Evolutionary conservation across 169 alveolate species (phyloP), one percentile per base, ranked within the genome.

Genomic region (Eimeria sp.): DNA sequence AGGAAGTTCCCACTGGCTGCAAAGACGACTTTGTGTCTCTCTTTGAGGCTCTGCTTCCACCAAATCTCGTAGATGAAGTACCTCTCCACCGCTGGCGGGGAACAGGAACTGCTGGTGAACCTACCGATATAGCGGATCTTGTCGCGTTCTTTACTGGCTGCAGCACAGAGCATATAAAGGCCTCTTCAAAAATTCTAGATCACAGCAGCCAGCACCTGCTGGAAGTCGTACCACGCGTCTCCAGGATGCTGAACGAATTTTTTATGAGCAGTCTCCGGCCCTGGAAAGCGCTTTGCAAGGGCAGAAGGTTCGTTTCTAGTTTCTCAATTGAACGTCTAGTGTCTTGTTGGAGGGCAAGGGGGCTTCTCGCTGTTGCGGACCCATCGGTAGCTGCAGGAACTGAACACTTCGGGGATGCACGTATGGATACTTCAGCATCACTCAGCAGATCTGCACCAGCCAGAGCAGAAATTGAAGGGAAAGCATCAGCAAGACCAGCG

Each of bases 301-400:
- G 91, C 91, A 85, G 60, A 56, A 62, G 60, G 37, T 37, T 37
- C 37, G 58, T 62, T 64, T 60, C 72, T 43, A 62, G 76, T 43
- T 64, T 58, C 16, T 62, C 91, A 37, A 14, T 85, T 9, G 91
- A 85, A 37, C 40, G 56, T 14, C 37, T 85, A 56, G 78, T 20
- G 62, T 40, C 52, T 37, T 85, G 25, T 60, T 85, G 91, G 91
- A 85, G 91, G 4, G 91, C 72, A n/a, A 56, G 91, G 52, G 43
- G 58, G 33, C 76, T 37, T n/a, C 91, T 11, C 30, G 54, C 43
- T 30, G 43, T 60, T 40, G 76, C 16, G 37, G 77, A 85, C 11
- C 6, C 76, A n/a, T 60, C 76, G 78, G 6, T 20, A 27, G 16
- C 13, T n/a, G 56, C 37, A 11, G 52, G 30, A 23, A 54, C 56